Evolutionary conservation across 768 basidiomycete species (phyloP), one percentile per base, ranked within the genome.

Genomic region (Steccherinum ochraceum): DNA sequence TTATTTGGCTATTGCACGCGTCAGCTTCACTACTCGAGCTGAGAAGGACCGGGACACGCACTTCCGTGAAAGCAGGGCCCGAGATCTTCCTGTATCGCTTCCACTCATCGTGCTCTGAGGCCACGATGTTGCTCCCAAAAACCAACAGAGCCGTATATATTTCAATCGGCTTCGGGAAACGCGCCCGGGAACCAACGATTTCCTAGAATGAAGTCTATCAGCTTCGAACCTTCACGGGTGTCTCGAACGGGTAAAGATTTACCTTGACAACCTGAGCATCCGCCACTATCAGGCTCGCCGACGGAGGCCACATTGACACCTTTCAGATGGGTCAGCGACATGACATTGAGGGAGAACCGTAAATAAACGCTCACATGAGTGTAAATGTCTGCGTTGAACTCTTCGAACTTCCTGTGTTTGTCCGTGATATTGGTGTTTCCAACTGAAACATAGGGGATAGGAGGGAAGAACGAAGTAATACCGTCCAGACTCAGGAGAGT

Each of bases 51-150:
- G n/a, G n/a, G n/a, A 7, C 30, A 35, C 30, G 30, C 16, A 35
- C 30, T 16, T 83, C 81, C 4, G 79, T 79, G 61, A 85, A 86
- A 0, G 81, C 77, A 19, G 83, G 81, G 1, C 79, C 80, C 13
- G 76, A 67, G 39, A 86, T 75, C 60, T 79, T 81, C 43, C 83
- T 66, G 54, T 81, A 82, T 24, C 75, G 74, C 62, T 83, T 83
- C 83, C 83, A 86, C 52, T 79, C 72, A 3, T 79, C 76, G 20
- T 77, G 79, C 57, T 86, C 84, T 0, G 80, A 78, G 2, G 73
- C 75, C n/a, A 86, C 74, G 41, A 86, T 79, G 55, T 86, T 88
- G 4, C 60, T 59, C 4, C 84, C 84, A 58, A 76, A 86, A 50
- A 80, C 69, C 0, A 65, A 52, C 13, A 86, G 63, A 16, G 69